Conservation (phyloP, 2,329 filamentous ascomycete species). For the Cercospora sp. region DNA sequence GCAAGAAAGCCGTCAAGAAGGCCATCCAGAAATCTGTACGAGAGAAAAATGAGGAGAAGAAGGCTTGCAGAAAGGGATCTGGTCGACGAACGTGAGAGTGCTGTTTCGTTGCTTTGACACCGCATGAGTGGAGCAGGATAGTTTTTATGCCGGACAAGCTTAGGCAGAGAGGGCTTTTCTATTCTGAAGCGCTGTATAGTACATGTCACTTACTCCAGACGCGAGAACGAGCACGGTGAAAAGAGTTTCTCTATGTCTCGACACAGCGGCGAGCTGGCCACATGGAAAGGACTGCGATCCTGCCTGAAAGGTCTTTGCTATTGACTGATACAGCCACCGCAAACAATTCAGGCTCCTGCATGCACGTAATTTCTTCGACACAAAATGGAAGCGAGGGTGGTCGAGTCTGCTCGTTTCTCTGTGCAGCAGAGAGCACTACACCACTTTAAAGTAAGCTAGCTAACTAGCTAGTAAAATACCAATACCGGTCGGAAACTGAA, state of each 20-base stretch:
- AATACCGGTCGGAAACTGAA: not conserved
- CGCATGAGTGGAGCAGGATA: not conserved
- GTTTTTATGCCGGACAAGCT: not conserved
- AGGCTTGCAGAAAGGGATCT: not conserved
- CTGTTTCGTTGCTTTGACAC: not conserved
- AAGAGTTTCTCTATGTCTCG: not conserved
- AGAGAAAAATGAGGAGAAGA: not conserved
- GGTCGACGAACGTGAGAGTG: not conserved
- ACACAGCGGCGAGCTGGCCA: not conserved
- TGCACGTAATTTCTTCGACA: not conserved
- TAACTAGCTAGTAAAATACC: not conserved
- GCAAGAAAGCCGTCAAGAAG: not conserved
- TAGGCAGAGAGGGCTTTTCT: not conserved
- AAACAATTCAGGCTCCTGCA: not conserved
- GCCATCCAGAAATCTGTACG: not conserved
- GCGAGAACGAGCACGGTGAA: not conserved
- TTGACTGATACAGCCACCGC: not conserved
- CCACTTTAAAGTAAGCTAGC: not conserved
- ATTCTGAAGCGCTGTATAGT: not conserved
- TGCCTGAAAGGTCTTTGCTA: not conserved
- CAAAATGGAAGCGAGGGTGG: not conserved
- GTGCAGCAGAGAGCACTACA: not conserved
- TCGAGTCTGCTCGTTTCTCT: not conserved
- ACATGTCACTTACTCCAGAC: not conserved
- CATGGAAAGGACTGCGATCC: not conserved